These are phyloP conservation scores for Cyathus striatus DNA, from an alignment of 768 basidiomycete species.

Conservation along the genomic window DNA sequence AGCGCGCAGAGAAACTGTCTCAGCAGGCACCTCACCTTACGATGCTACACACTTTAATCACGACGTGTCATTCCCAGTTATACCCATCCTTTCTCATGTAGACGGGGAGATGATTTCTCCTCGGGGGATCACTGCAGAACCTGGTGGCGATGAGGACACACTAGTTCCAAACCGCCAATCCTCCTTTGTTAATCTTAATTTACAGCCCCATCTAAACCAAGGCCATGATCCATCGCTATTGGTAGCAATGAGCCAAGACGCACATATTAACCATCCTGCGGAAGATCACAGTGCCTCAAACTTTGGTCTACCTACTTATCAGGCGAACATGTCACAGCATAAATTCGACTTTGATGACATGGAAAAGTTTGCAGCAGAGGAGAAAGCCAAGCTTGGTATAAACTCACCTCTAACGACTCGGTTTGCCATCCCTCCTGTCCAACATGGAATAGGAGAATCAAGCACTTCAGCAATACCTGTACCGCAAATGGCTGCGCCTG, in stretches of 20 bases:
- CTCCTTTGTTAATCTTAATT: conserved; percentile 27
- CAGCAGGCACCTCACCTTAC: conserved; percentile 16
- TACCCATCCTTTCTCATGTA: conserved; percentile 38
- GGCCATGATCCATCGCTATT: conserved; percentile 47
- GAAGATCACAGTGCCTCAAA: conserved; percentile 27
- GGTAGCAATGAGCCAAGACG: conserved; percentile 14
- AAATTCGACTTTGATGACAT: conserved; percentile 71
- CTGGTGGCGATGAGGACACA: conserved; percentile 16
- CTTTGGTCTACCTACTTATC: conserved; percentile 65
- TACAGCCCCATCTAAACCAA: conserved; percentile 33
- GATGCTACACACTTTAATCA: conserved; percentile 15
- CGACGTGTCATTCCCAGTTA: conserved; percentile 21
- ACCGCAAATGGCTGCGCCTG: too few species aligned
- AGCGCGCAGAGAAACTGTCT: conserved; percentile 60
- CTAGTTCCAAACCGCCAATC: conserved; percentile 11
- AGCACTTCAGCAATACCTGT: too few species aligned
- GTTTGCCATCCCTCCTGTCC: conserved; percentile 23
- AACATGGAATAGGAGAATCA: too few species aligned
- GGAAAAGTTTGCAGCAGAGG: conserved; percentile 71
- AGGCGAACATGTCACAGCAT: conserved; percentile 49
- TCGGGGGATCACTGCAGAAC: conserved; percentile 8
- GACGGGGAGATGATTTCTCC: conserved; percentile 36
- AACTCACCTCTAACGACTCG: conserved; percentile 34
- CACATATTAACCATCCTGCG: conserved; percentile 9
- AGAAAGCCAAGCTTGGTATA: conserved; percentile 63